Percentiles rank a stretch among this genome's conserved stretches.
phyloP scores from a whole-genome alignment of 2,329 filamentous ascomycete species.

The Ascochyta pisi region DNA sequence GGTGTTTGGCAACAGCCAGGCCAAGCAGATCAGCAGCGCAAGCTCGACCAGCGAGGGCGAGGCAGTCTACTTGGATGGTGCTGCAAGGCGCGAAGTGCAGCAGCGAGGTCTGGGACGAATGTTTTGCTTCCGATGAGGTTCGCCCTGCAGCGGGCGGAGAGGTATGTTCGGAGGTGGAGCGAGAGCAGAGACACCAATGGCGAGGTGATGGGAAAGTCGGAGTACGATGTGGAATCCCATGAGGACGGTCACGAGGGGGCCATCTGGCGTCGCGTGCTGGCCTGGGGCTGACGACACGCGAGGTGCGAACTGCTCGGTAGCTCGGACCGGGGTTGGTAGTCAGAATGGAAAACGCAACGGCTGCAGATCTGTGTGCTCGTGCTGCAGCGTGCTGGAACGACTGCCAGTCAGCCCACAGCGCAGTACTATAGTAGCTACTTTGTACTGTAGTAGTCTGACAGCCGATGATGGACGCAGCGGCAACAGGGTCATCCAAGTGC shows the following conservation, averaged over 20 bases:
- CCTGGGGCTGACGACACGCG: too few species aligned
- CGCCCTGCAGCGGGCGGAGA: conserved; percentile 17
- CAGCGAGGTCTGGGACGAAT: conserved; percentile 50
- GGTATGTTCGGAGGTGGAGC: neutral
- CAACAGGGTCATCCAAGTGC: neutral
- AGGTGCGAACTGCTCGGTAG: conserved; percentile 17
- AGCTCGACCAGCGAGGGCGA: conserved; percentile 57
- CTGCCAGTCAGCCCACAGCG: too few species aligned
- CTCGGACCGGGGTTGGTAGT: conserved; percentile 10
- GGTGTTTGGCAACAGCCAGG: conserved; percentile 48
- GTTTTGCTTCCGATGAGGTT: conserved; percentile 33
- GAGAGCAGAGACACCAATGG: neutral
- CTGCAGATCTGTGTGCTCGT: neutral
- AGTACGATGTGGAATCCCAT: conserved; percentile 11
- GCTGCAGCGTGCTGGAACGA: neutral
- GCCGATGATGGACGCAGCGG: conserved; percentile 9
- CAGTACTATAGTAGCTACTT: too few species aligned
- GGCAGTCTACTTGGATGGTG: conserved; percentile 56
- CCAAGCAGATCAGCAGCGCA: conserved; percentile 43
- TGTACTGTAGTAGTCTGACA: neutral
- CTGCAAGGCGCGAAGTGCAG: conserved; percentile 50
- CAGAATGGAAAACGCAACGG: neutral
- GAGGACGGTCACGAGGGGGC: conserved; percentile 15
- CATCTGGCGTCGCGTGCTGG: conserved; percentile 16
- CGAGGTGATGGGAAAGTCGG: neutral